Percentiles rank a stretch among this genome's conserved stretches.
These are phyloP conservation scores for Termitomyces sp. DNA, from an alignment of 768 basidiomycete genomes.

Conservation along the genomic window DNA sequence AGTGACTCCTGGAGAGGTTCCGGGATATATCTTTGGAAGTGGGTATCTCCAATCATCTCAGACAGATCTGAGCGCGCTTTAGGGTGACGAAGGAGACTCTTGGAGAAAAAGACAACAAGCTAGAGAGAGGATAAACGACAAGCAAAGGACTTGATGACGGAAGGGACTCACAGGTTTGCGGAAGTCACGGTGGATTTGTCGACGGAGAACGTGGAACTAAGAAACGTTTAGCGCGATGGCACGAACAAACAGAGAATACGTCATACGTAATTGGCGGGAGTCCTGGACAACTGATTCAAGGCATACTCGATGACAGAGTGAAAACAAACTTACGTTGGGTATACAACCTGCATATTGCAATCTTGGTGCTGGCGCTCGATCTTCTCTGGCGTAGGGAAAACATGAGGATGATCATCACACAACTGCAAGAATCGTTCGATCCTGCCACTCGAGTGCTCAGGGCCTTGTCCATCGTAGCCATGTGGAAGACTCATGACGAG, in stretches of 20 bases:
- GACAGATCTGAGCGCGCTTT: conserved; percentile 78
- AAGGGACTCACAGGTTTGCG: conserved; percentile 77
- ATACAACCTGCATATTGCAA: conserved; percentile 99
- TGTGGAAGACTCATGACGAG: conserved; percentile 87
- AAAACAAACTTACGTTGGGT: conserved; percentile 70
- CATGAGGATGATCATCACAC: conserved; percentile 93
- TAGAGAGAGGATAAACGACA: conserved; percentile 19
- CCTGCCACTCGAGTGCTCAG: conserved; percentile 94
- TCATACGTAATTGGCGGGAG: conserved; percentile 89
- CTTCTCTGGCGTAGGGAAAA: conserved; percentile 86
- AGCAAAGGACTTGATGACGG: background rate
- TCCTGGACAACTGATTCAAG: conserved; percentile 36
- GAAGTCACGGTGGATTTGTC: conserved; percentile 97
- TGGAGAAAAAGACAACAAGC: conserved; percentile 96
- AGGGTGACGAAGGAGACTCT: conserved; percentile 93
- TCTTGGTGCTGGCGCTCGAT: conserved; percentile 96
- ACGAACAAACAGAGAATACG: background rate
- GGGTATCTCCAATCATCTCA: conserved; percentile 85
- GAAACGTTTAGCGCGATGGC: background rate
- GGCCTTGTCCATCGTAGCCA: conserved; percentile 98
- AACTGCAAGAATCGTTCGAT: conserved; percentile 97
- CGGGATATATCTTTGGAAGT: conserved; percentile 92
- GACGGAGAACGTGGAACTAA: conserved; percentile 93
- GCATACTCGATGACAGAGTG: conserved; percentile 1
- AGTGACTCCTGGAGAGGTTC: conserved; percentile 71